A percentile compares a stretch with the other conserved stretches of the same genome.
These are phyloP conservation scores for Fusarium coffeatum DNA, from an alignment of 2,329 filamentous ascomycete species.

Conservation along the genomic window DNA sequence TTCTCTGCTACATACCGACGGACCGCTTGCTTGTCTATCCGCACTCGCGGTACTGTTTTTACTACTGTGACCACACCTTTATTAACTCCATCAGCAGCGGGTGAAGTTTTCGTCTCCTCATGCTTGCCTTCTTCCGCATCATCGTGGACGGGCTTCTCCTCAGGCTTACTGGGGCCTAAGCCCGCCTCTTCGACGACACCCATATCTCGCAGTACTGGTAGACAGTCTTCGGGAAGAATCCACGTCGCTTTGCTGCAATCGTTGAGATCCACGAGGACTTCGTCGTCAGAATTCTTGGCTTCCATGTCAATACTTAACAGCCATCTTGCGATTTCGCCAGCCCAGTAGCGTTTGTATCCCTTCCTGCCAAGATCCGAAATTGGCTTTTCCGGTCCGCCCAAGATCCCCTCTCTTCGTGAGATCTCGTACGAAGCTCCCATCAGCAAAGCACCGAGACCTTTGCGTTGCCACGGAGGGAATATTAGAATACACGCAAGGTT, in stretches of 20 bases:
- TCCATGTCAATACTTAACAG: slow-evolving; percentile 60
- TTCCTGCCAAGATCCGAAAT: slow-evolving; percentile 85
- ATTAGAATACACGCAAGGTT: slow-evolving; percentile 96
- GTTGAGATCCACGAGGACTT: slow-evolving; percentile 72
- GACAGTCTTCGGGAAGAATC: slow-evolving; percentile 86
- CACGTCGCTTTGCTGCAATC: slow-evolving; percentile 82
- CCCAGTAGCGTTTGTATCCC: slow-evolving; percentile 89
- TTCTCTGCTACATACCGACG: slow-evolving; percentile 74
- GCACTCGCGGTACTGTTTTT: slow-evolving; percentile 59
- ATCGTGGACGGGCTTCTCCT: slow-evolving; percentile 18
- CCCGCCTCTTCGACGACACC: slow-evolving; percentile 72
- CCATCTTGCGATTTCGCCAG: slow-evolving; percentile 82
- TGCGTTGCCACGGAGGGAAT: slow-evolving; percentile 95
- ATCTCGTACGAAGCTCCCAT: slow-evolving; percentile 97
- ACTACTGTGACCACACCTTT: slow-evolving; percentile 47
- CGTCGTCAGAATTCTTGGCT: slow-evolving; percentile 39
- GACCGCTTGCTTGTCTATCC: slow-evolving; percentile 66
- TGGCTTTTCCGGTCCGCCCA: slow-evolving; percentile 94
- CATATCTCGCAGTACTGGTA: slow-evolving; percentile 83
- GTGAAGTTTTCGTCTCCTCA: slow-evolving; percentile 25
- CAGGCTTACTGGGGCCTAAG: slow-evolving; percentile 56
- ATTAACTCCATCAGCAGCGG: slow-evolving; percentile 28
- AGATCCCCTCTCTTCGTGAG: slow-evolving; percentile 80
- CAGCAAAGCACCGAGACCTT: slow-evolving; percentile 85
- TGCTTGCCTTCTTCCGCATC: slow-evolving; percentile 42